Evolutionary conservation across 2,329 filamentous ascomycete species (phyloP), one percentile per base, ranked within the genome.

Genomic region (Aspergillus costaricaensis): DNA sequence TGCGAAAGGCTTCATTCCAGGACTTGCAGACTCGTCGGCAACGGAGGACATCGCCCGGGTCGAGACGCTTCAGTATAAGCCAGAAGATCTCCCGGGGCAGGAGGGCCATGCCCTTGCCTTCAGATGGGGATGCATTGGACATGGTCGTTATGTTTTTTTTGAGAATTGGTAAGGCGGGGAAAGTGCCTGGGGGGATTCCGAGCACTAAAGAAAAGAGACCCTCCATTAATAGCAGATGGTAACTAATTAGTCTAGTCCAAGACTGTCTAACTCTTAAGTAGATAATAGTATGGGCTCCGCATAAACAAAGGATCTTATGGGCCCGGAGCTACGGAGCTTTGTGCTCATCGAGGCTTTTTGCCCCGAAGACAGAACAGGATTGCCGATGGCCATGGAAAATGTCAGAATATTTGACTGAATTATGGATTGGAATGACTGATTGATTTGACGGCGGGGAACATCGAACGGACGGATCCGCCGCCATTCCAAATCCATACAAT

Each of bases 61-160:
- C 71, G 15, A 89, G 76, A 64, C 82, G 70, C 2, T 68, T 74
- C 38, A 84, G 61, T 57, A 88, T 74, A 52, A 86, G 77, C 60
- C 86, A 76, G 65, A 88, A 87, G 50, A 88, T 70, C 55, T 86
- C 84, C 65, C 81, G 79, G n/a, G 86, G 85, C 41, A 88, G 76
- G 54, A 67, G 67, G 8, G 67, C 64, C 44, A 76, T 57, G 55
- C 69, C 69, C 59, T 57, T 57, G 55, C 57, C 48, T 55, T 61
- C 50, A 23, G 43, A 8, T 23, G 47, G 50, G 8, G 25, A 23
- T 47, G 25, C 23, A 41, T 44, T n/a, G 21, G 8, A 38, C 41
- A 55, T 60, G 36, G 5, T 32, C n/a, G 47, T 17, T 27, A 7
- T 30, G 9, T n/a, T 14, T 12, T 30, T 30, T 4, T 12, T 30